Conservation (phyloP, 2,329 filamentous ascomycete species). For the Epicoccum sorghinum region DNA sequence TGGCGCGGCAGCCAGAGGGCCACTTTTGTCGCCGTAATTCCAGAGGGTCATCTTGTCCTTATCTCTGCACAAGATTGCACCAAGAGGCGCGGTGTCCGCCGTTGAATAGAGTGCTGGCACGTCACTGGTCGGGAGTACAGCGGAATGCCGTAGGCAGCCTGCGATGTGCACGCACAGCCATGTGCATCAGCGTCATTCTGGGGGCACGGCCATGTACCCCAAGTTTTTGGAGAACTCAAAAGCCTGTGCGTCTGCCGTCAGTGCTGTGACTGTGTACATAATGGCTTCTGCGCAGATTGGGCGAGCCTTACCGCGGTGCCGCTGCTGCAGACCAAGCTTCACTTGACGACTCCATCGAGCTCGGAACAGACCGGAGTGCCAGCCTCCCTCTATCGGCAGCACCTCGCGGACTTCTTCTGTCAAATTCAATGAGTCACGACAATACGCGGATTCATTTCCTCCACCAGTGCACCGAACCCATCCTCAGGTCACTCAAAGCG, state of each 20-base stretch:
- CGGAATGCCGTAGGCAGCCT: constrained; percentile 26
- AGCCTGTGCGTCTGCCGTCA: constrained; percentile 15
- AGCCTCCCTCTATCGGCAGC: constrained; percentile 10
- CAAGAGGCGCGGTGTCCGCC: constrained; percentile 28
- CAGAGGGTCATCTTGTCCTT: constrained; percentile 42
- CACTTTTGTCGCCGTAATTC: constrained; percentile 43
- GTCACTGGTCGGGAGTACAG: constrained; percentile 38
- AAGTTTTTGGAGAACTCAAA: constrained; percentile 11
- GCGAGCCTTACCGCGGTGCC: constrained; percentile 18
- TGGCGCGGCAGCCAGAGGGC: constrained; percentile 33
- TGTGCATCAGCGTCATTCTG: constrained; percentile 29
- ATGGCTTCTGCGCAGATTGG: constrained; percentile 1
- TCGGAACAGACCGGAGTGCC: constrained; percentile 40
- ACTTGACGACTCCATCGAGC: constrained; percentile 13
- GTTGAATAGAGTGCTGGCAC: constrained; percentile 12
- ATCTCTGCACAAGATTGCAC: constrained; percentile 31
- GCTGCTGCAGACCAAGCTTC: constrained; percentile 20
- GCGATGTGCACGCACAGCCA: constrained; percentile 18
- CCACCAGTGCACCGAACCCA: constrained; percentile 22
- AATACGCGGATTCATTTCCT: constrained; percentile 32
- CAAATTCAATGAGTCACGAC: constrained; percentile 43
- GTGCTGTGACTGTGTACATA: not conserved
- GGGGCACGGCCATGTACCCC: constrained; percentile 11
- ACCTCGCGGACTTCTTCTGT: constrained; percentile 28
- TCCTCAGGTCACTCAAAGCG: constrained; percentile 21